Conservation (phyloP, 257 asterid genomes). For the Solanum pinnatisectum region DNA sequence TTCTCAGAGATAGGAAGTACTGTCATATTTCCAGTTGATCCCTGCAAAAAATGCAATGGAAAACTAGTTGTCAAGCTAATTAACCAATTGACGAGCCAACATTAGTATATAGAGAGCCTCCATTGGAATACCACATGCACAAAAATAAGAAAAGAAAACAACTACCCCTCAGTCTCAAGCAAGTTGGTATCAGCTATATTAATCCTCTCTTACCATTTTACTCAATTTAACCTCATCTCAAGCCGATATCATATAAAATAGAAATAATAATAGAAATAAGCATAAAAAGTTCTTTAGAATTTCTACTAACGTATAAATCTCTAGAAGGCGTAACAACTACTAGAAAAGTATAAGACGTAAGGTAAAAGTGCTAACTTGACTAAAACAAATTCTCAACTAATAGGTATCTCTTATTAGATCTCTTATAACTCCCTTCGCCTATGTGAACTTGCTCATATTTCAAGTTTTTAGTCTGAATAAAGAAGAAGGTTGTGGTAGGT, state of each 20-base stretch:
- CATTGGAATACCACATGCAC: not conserved
- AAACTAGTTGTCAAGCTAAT: not conserved
- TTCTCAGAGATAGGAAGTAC: slow-evolving; percentile 14
- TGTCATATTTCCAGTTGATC: slow-evolving; percentile 4
- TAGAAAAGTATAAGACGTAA: not conserved
- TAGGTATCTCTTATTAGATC: not conserved
- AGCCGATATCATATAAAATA: not conserved
- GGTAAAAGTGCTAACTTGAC: not conserved
- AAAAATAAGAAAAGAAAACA: not conserved
- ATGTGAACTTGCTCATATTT: not conserved
- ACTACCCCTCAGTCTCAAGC: not conserved
- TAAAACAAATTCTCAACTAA: not conserved
- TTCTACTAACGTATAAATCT: not conserved
- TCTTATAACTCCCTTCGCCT: not conserved
- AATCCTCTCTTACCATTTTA: not conserved
- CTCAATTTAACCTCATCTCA: not conserved
- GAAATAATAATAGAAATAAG: not conserved
- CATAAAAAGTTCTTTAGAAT: not conserved
- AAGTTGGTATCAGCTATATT: not conserved
- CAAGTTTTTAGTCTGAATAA: not conserved
- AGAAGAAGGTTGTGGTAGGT: not conserved
- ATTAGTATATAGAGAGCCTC: not conserved
- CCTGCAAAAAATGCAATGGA: slow-evolving; percentile 5
- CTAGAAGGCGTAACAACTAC: not conserved
- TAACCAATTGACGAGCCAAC: not conserved